Percentiles rank a stretch among this genome's conserved stretches.
Evolutionary conservation across 306 rosid genomes (phyloP).

Genomic region (Dalbergia oliveri): DNA sequence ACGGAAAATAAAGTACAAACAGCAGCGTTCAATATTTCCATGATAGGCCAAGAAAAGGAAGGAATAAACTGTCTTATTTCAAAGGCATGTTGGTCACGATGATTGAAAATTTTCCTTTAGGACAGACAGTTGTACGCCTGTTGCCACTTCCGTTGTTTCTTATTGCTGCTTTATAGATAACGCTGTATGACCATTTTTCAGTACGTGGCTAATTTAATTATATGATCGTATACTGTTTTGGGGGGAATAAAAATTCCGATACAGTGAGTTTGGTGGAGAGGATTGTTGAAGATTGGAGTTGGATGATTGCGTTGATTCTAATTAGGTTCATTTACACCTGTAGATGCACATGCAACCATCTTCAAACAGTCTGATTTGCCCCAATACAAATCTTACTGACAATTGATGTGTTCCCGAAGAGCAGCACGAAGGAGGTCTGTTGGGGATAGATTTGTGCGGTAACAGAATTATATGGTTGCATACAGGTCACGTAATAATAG

Average conservation of each 20-base stretch:
- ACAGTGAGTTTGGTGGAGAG: too few species aligned
- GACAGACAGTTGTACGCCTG: background rate
- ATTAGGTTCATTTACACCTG: too few species aligned
- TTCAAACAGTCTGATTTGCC: background rate
- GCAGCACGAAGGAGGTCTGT: background rate
- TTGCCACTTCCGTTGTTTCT: background rate
- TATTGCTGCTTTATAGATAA: background rate
- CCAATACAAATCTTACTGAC: too few species aligned
- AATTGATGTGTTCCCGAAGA: background rate
- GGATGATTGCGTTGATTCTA: too few species aligned
- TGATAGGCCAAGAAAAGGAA: background rate
- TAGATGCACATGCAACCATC: too few species aligned
- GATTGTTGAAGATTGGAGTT: background rate
- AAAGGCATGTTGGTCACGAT: background rate
- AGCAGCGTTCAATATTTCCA: background rate
- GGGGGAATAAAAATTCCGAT: background rate
- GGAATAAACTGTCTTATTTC: background rate
- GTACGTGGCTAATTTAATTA: background rate
- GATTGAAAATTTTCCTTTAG: background rate
- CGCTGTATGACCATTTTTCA: background rate
- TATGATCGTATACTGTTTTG: background rate
- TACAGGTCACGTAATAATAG: background rate
- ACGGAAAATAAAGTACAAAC: background rate
- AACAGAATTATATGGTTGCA: background rate
- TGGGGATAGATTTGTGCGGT: background rate